phyloP scores from a whole-genome alignment of 768 basidiomycete species.

The Tubosaeta sp. region DNA sequence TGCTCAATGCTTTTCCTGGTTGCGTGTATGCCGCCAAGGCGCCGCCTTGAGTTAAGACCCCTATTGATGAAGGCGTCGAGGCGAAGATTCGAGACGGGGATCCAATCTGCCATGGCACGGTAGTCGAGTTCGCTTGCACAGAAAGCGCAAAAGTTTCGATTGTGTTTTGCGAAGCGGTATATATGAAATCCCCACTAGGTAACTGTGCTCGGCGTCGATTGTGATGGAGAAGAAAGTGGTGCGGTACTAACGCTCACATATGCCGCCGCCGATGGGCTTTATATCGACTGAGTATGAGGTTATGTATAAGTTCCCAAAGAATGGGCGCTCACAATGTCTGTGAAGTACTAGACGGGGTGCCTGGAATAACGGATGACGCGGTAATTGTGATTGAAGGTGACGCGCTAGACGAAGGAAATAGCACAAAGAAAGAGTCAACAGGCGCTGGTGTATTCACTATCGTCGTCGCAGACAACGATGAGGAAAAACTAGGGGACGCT shows the following conservation, averaged over 20 bases:
- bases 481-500: too few species aligned
- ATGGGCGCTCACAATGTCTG: conserved; percentile 1
- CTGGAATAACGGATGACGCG: neutral
- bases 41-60: conserved; percentile 37
- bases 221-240: neutral
- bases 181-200: neutral
- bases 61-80: conserved; percentile 42
- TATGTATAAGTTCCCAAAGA: neutral
- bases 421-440: neutral
- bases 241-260: neutral
- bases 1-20: conserved; percentile 17
- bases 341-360: neutral
- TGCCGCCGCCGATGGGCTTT: neutral
- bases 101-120: conserved; percentile 36
- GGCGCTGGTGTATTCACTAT: neutral
- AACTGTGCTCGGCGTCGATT: neutral
- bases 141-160: neutral
- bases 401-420: neutral
- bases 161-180: neutral
- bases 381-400: neutral
- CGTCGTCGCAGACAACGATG: neutral
- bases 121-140: conserved; percentile 39
- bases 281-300: neutral
- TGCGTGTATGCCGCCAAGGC: conserved; percentile 46
- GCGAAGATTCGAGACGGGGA: conserved; percentile 32